phyloP scores from a whole-genome alignment of 169 alveolate genomes.

The Plasmodium gallinaceum region DNA sequence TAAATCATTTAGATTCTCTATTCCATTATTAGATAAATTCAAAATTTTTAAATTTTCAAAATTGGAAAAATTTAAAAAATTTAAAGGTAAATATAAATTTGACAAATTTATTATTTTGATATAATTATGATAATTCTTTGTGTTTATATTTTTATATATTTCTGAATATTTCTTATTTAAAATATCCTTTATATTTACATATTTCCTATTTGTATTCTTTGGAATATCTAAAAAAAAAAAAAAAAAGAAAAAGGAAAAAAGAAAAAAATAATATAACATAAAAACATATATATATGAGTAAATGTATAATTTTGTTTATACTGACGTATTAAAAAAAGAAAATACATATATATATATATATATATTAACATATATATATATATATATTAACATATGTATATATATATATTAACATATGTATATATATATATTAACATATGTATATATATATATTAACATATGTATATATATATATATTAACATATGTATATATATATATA shows the following conservation, averaged over 20 bases:
- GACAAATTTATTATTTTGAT: conserved; percentile 29
- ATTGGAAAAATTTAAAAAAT: conserved; percentile 3
- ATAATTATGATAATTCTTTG: not conserved
- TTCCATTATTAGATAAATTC: conserved; percentile 47
- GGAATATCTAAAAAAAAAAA: not conserved
- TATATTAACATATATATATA: too few species aligned
- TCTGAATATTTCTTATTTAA: not conserved
- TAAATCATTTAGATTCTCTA: conserved; percentile 21
- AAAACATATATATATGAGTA: not conserved
- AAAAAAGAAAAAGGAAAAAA: not conserved
- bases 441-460: too few species aligned
- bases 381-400: too few species aligned
- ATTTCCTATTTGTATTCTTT: not conserved
- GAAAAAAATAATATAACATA: not conserved
- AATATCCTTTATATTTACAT: not conserved
- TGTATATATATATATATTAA: too few species aligned
- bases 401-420: too few species aligned
- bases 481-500: conserved; percentile 3
- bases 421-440: too few species aligned
- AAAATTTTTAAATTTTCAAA: conserved; percentile 20
- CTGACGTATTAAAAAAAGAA: too few species aligned
- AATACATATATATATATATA: too few species aligned
- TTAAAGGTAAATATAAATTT: conserved; percentile 2
- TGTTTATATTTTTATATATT: conserved; percentile 17
- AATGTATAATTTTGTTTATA: too few species aligned